Percentiles rank a stretch among this genome's conserved stretches.
These are phyloP conservation scores for Fraxinus baroniana DNA, from an alignment of 305 asterid genomes.

Conservation along the genomic window DNA sequence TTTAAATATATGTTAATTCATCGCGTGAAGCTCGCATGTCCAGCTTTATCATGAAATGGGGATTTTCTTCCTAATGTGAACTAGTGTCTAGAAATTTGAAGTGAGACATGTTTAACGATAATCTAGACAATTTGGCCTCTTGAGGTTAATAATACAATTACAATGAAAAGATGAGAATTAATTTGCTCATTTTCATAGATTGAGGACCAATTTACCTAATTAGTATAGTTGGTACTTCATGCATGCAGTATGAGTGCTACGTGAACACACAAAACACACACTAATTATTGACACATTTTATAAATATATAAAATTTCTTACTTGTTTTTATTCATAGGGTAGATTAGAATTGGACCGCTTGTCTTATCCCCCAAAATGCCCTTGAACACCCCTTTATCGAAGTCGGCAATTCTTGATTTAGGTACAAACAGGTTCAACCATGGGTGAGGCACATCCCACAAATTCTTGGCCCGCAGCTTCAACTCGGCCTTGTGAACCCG, in stretches of 20 bases:
- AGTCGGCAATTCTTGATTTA: slow-evolving; percentile 63
- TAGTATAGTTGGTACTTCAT: background rate
- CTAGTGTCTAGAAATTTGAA: background rate
- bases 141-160: background rate
- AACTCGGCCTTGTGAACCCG: slow-evolving; percentile 87
- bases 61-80: background rate
- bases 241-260: background rate
- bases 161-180: background rate
- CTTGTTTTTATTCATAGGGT: slow-evolving; percentile 85
- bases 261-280: background rate
- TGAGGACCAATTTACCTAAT: background rate
- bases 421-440: slow-evolving; percentile 83
- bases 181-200: background rate
- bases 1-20: background rate
- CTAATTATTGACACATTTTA: background rate
- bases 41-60: background rate
- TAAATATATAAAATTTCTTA: slow-evolving; percentile 26
- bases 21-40: background rate
- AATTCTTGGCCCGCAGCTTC: slow-evolving; percentile 62
- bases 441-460: slow-evolving; percentile 91
- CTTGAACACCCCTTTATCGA: slow-evolving; percentile 71
- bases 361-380: slow-evolving; percentile 69
- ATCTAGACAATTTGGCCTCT: background rate
- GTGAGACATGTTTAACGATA: background rate
- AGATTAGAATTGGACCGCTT: slow-evolving; percentile 79